Evolutionary conservation across 106 monocot genomes (phyloP), one percentile per base, ranked within the genome.

Genomic region (Platanthera zijinensis): DNA sequence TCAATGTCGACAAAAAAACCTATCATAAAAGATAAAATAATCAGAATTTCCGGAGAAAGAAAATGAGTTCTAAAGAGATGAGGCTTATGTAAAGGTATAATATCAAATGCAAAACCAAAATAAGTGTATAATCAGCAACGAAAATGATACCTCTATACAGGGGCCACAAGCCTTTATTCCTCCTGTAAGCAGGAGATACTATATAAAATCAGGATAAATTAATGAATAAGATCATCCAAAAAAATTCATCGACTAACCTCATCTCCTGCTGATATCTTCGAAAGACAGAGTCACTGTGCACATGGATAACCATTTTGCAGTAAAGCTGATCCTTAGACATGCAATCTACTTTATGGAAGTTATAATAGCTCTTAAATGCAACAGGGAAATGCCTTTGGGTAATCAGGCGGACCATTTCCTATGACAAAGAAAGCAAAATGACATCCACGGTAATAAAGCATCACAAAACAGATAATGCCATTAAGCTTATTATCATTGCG

Each of bases 281-380:
- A 73, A 99, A 99, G 78, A 86, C 97, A 71, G 86, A 86, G 84
- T 99, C 97, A 80, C 75, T 94, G 56, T 88, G 89, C 39, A 99
- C 91, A 84, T 99, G 97, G 62, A 99, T 92, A 79, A 99, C 97
- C 94, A 99, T 94, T 72, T 85, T 99, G 78, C 85, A 94, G 69
- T 88, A 78, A 71, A 99, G 80, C 82, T 84, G 83, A 56, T 92
- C 84, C 57, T 63, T 82, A 54, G 94, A 86, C 22, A 91, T n/a
- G 9, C 86, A 85, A 79, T 92, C 52, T 56, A 92, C 75, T 83
- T 99, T 99, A 78, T 94, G 97, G 78, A 83, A 92, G 80, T 99
- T 99, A 59, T 72, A 79, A 39, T 99, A 94, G 79, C 94, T 94
- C 76, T 99, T 99, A 64, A 99, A 99, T 76, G 91, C 94, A 80